Evolutionary conservation across 768 basidiomycete genomes (phyloP).

Genomic region (Lactarius tabidus): DNA sequence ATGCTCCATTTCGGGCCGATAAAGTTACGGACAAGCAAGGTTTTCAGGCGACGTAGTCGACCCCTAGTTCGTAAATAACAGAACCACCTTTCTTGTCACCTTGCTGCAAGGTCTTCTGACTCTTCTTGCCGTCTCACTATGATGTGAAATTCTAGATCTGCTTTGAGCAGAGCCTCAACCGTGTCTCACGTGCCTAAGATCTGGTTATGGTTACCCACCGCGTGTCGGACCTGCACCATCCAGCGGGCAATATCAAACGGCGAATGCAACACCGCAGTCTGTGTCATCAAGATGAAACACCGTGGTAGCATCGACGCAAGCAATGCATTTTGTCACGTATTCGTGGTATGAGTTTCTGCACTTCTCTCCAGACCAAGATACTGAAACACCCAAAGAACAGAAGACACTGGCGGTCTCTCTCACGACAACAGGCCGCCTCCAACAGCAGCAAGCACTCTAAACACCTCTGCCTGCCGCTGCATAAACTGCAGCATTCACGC

Average conservation of each 20-base stretch:
- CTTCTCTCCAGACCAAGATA: not conserved
- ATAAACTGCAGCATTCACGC: slow-evolving; percentile 66
- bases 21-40: too few relatives aligned
- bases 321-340: slow-evolving; percentile 52
- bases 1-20: too few relatives aligned
- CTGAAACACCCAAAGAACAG: not conserved
- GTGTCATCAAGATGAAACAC: slow-evolving; percentile 62
- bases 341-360: slow-evolving; percentile 42
- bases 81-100: too few relatives aligned
- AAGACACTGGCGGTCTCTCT: slow-evolving; percentile 27
- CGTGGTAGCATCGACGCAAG: slow-evolving; percentile 76
- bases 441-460: slow-evolving; percentile 55
- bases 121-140: too few relatives aligned
- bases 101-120: too few relatives aligned
- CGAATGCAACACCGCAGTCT: slow-evolving; percentile 70
- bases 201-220: too few relatives aligned
- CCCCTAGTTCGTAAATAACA: too few relatives aligned
- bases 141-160: too few relatives aligned
- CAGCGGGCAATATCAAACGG: slow-evolving; percentile 75
- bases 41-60: too few relatives aligned
- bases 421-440: slow-evolving; percentile 6
- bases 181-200: too few relatives aligned
- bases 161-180: too few relatives aligned
- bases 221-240: too few relatives aligned
- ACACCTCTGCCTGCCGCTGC: slow-evolving; percentile 66